These are phyloP conservation scores for Epichloe typhina DNA, from an alignment of 2,329 filamentous ascomycete genomes.

Conservation along the genomic window DNA sequence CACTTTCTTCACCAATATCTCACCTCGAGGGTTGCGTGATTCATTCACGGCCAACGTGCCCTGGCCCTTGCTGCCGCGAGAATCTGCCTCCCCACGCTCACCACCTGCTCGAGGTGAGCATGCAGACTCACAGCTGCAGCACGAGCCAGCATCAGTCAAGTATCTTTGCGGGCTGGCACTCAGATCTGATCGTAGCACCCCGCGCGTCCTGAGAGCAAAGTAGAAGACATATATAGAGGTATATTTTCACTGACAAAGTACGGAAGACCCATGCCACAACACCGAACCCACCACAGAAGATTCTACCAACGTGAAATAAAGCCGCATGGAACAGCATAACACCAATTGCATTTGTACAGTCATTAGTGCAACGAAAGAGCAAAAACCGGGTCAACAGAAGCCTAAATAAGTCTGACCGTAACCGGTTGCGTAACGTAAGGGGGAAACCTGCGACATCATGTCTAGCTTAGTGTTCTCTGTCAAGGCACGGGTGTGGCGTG, in stretches of 20 bases:
- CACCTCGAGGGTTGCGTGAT: neutral
- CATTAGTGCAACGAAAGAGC: neutral
- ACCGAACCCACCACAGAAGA: neutral
- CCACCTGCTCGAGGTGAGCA: neutral
- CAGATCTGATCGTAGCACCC: too few relatives aligned
- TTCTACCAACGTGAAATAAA: neutral
- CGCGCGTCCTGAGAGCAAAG: neutral
- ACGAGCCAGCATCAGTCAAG: neutral
- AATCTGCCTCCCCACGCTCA: neutral
- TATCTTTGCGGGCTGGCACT: neutral
- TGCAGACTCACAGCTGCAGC: neutral
- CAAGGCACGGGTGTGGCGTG: conserved; percentile 4
- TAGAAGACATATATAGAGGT: neutral
- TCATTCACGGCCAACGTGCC: neutral
- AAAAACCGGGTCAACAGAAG: conserved; percentile 2
- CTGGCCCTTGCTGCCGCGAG: neutral
- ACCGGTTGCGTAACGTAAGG: conserved; percentile 1
- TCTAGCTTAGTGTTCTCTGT: conserved; percentile 8
- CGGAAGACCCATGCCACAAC: neutral
- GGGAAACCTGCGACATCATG: conserved; percentile 5
- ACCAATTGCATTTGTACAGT: conserved; percentile 2
- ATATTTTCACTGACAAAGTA: neutral
- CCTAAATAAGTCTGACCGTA: conserved; percentile 1
- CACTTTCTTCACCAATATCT: neutral
- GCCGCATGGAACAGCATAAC: neutral